Base-by-base conservation (phyloP, 352 stramenopile genomes). In the Detonula confervacea region DNA sequence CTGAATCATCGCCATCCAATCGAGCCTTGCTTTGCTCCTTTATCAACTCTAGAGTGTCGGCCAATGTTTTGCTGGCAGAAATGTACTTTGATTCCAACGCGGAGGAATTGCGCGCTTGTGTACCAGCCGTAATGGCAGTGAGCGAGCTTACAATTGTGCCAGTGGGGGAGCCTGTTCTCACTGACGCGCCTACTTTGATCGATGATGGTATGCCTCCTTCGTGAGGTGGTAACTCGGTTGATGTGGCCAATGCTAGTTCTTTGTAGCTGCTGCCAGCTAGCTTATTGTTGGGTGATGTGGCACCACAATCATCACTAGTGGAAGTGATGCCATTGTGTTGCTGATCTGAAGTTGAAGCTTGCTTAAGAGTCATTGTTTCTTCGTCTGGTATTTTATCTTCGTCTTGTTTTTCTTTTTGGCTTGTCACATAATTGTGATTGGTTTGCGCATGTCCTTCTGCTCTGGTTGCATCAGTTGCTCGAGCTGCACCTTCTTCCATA, bases 121-220 rank as follows among this genome's bases (percentile, higher is more conserved):
- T 59, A 29, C 25, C 66, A 59, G 67, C 46, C 5, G 63, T 62
- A 2, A 73, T 63, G n/a, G 30, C 60, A 24, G 44, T 42, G 60
- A 22, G n/a, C 9, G 39, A 33, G 18, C n/a, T 69, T 27, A 46
- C 56, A n/a, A 64, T 64, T 7, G 25, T 64, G 9, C 5, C 56
- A 20, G 56, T 49, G 39, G 4, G 39, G 18, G 4, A 49, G 4
- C 39, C 18, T 7, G 16, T 47, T 22, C 18, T 6, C 14, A 14
- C 51, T 65, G 29, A 65, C n/a, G n/a, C n/a, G 16, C 12, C n/a
- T 12, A 35, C 56, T 18, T 65, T 22, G 56, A 65, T 49, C 18
- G 51, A 37, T 16, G 14, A 30, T 20, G 51, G 51, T 29, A 59
- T 64, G 20, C 37, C 56, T 5, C 29, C 16, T 9, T 64, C 25